Evolutionary conservation across 1,284 basidiomycete species (phyloP), one percentile per base, ranked within the genome.

Genomic region (Tylopilus orsonianus): DNA sequence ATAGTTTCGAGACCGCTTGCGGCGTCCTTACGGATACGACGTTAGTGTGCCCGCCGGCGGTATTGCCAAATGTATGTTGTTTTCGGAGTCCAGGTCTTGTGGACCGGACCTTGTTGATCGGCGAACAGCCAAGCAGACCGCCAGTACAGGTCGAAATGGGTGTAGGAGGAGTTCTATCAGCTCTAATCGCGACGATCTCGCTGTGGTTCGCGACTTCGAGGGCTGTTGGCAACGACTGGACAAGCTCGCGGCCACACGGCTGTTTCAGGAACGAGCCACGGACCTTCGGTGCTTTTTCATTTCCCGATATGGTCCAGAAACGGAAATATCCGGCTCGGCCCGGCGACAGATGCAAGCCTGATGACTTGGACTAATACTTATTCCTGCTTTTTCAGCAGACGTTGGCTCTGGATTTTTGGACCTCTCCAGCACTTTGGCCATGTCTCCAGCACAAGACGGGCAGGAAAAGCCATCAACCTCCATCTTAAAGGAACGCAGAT

Each of bases 401-500:
- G 4, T 48, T 39, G 27, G 16, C 33, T 47, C 44, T 44, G 19
- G 26, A 29, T n/a, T 52, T 53, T 50, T 50, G 34, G 42, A 48
- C 43, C 49, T 49, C 44, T 27, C 36, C 48, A 29, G 4, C 46
- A 26, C 44, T n/a, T 27, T 20, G 16, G 30, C 30, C 42, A 77
- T 78, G 59, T 70, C 74, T 14, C 62, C 72, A 35, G 71, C 74
- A 14, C 68, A 70, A 10, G 73, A 77, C 26, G 69, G 71, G 9
- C 75, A 74, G 51, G 70, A 62, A 59, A 59, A 63, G 10, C 54
- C 71, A 0, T 67, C 78, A 0, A 65, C 75, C 0, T 73, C 75
- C 12, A 74, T 85, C 13, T 73, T 86, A 48, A 90, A 88, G 66
- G 87, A 90, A 60, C 74, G 88, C 47, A 76, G 87, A 47, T 90